A percentile compares a stretch with the other conserved stretches of the same genome.
phyloP scores from a whole-genome alignment of 345 rosid species.

The Reutealis trisperma region DNA sequence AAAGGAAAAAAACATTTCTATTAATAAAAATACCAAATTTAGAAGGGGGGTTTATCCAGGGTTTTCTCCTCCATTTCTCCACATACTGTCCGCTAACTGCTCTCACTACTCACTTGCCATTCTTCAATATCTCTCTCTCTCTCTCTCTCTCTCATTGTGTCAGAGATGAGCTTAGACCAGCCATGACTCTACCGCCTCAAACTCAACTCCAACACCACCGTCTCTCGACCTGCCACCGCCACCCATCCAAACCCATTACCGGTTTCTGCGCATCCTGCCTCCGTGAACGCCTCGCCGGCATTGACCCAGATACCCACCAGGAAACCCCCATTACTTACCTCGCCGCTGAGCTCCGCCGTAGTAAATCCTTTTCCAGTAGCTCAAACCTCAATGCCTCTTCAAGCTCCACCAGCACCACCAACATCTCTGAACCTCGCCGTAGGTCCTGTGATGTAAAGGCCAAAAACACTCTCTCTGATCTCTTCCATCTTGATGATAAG shows the following conservation, averaged over 20 bases:
- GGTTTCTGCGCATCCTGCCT: constrained; percentile 78
- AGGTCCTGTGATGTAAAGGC: constrained; percentile 53
- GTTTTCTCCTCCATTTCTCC: constrained; percentile 10
- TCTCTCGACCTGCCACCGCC: constrained; percentile 56
- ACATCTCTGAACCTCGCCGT: constrained; percentile 48
- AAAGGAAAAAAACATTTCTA: not conserved
- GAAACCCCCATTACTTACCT: constrained; percentile 25
- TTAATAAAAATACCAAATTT: not conserved
- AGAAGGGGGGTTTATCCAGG: constrained; percentile 40
- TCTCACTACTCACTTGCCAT: not conserved
- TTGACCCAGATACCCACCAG: constrained; percentile 46
- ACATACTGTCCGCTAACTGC: not conserved
- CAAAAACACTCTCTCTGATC: constrained; percentile 44
- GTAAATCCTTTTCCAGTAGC: constrained; percentile 46
- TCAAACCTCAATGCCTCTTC: constrained; percentile 26
- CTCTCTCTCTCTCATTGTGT: not conserved
- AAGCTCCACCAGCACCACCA: constrained; percentile 10
- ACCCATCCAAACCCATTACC: constrained; percentile 49
- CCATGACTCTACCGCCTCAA: constrained; percentile 41
- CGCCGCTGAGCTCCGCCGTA: constrained; percentile 47
- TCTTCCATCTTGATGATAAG: constrained; percentile 44
- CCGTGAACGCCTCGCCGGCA: constrained; percentile 72
- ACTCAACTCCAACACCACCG: constrained; percentile 34
- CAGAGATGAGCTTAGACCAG: constrained; percentile 18
- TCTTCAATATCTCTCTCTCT: not conserved